Evolutionary conservation across 768 basidiomycete species (phyloP).

Genomic region (Suillus subluteus): DNA sequence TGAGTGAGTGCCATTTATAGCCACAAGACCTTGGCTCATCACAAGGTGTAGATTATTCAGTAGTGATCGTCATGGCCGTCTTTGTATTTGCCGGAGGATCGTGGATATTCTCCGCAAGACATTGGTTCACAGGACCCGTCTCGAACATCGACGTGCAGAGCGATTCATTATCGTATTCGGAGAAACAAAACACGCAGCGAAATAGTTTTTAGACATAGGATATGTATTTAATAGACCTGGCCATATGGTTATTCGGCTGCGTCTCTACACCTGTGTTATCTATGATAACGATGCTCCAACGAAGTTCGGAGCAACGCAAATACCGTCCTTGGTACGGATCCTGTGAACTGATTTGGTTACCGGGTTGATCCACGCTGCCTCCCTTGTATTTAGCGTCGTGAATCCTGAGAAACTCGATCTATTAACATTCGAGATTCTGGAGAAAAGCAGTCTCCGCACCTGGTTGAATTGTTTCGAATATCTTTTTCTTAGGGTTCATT

Average conservation of each 20-base stretch:
- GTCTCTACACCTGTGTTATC: conserved; percentile 17
- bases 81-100: conserved; percentile 33
- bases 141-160: conserved; percentile 27
- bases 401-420: conserved; percentile 55
- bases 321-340: conserved; percentile 85
- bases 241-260: not conserved
- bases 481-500: conserved; percentile 98
- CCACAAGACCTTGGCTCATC: not conserved
- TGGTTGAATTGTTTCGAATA: conserved; percentile 96
- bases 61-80: conserved; percentile 36
- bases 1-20: conserved; percentile 33
- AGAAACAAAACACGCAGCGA: conserved; percentile 10
- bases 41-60: conserved; percentile 19
- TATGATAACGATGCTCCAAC: conserved; percentile 94
- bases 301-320: conserved; percentile 79
- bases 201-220: conserved; percentile 3
- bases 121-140: conserved; percentile 41
- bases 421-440: conserved; percentile 11
- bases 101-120: conserved; percentile 38
- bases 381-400: conserved; percentile 81
- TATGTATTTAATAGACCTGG: conserved; percentile 3
- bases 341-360: conserved; percentile 75
- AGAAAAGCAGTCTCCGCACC: conserved; percentile 43
- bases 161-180: conserved; percentile 12
- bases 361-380: conserved; percentile 94